phyloP scores from a whole-genome alignment of 345 rosid species.

The Aegle marmelos region DNA sequence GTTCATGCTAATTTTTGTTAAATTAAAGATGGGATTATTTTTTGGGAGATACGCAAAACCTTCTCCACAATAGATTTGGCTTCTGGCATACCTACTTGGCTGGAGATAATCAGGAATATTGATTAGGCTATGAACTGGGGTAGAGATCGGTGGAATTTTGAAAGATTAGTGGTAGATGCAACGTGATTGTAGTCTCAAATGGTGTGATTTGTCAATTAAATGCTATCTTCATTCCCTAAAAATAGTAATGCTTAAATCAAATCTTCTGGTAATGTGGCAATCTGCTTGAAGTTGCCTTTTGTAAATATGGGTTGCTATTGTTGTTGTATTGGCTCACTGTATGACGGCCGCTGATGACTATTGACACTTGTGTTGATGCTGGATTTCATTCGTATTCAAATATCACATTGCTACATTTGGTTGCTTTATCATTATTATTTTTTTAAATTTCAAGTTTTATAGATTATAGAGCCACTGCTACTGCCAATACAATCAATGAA shows the following conservation, averaged over 20 bases:
- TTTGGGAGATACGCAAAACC: constrained; percentile 13
- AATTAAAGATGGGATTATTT: background rate
- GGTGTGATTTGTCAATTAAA: constrained; percentile 29
- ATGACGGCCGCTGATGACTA: too few species aligned
- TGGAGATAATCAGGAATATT: constrained; percentile 30
- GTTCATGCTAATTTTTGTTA: too few species aligned
- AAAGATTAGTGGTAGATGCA: constrained; percentile 19
- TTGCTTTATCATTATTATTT: too few species aligned
- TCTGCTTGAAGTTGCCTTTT: background rate
- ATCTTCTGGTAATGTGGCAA: background rate
- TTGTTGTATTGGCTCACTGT: too few species aligned
- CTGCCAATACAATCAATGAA: too few species aligned
- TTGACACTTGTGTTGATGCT: too few species aligned
- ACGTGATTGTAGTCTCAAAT: constrained; percentile 27
- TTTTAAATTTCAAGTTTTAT: too few species aligned
- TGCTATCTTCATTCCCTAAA: constrained; percentile 32
- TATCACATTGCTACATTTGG: too few species aligned
- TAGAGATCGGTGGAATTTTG: constrained; percentile 18
- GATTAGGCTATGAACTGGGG: constrained; percentile 25
- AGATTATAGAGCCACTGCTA: too few species aligned
- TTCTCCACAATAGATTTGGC: constrained; percentile 32
- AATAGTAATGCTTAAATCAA: background rate
- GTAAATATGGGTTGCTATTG: too few species aligned
- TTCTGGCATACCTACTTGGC: constrained; percentile 37
- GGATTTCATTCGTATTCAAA: too few species aligned